Base-by-base conservation (phyloP, 768 basidiomycete species). In the Kwoniella sp. region DNA sequence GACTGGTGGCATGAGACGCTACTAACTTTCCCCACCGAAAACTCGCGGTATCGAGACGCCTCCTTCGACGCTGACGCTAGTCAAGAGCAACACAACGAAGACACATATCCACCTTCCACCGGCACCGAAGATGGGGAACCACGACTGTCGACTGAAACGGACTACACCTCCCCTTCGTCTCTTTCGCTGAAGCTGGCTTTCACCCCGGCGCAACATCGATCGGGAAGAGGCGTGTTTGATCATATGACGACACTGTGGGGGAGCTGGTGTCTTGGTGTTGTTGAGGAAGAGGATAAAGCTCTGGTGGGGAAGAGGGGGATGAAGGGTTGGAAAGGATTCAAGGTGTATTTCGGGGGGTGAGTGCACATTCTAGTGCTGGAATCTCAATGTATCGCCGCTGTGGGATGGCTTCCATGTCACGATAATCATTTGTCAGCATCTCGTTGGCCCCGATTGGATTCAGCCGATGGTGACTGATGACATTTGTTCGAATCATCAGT, bases 181-280 rank as follows among this genome's bases (percentile, higher is more conserved):
- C 52, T 79, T n/a, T 64, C 54, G 1, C 47, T 79, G 25, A 78
- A 79, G 58, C 50, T 79, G 10, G 73, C 73, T 10, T 79, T 73
- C 60, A 79, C 78, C 2, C 78, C 78, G 6, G 75, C 78, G 0
- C 78, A 79, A 61, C 78, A 79, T 69, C 77, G 78, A 13, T 74
- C 75, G 1, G 78, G 78, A 13, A 53, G 78, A 48, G 77, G 78
- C 6, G 17, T 79, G 19, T 56, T 77, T 2, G 77, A 78, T 65
- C 78, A 79, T 37, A 78, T 78, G 75, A 79, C 67, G 50, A 79
- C 73, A 12, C 56, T 79, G 0, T 79, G 78, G 78, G 72, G 71
- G 0, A 76, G 73, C 55, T 79, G 78, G 78, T 68, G 73, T 40
- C 52, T 79, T 12, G 75, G 77, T 12, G 74, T 77, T 1, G 66